These are phyloP conservation scores for Marasmius fiardii DNA, from an alignment of 1,284 basidiomycete species.

Conservation along the genomic window DNA sequence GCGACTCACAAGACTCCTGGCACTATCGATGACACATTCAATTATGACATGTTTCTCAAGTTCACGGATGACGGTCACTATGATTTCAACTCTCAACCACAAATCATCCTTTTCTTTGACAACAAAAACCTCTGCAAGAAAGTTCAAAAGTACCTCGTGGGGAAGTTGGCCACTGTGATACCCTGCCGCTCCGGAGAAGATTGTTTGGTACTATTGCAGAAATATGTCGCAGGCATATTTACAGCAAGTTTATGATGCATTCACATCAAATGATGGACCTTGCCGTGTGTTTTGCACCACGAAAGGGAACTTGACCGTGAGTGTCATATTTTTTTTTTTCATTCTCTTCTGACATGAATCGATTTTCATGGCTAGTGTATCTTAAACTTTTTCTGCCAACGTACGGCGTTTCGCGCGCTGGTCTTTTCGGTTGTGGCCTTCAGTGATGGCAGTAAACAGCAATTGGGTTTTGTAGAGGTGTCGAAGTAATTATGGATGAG, in stretches of 20 bases:
- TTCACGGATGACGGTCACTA: no score
- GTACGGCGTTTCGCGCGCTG: no score
- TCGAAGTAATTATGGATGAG: no score
- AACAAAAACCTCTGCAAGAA: constrained; percentile 14
- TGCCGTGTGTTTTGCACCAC: constrained; percentile 1
- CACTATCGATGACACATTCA: constrained; percentile 18
- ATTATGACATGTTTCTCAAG: constrained; percentile 25
- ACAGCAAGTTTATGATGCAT: not conserved
- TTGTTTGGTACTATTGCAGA: not conserved
- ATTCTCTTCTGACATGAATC: no score
- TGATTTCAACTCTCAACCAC: constrained; percentile 15
- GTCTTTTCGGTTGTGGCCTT: no score
- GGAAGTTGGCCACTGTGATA: not conserved
- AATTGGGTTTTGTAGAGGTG: no score
- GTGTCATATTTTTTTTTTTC: no score
- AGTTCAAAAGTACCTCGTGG: not conserved
- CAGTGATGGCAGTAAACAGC: no score
- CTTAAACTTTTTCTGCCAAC: no score
- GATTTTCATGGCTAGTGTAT: no score
- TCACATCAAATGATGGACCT: not conserved
- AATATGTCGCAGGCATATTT: not conserved
- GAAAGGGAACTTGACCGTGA: constrained; percentile 4
- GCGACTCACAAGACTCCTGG: constrained; percentile 21
- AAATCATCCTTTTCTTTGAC: constrained; percentile 22
- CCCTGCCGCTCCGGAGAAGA: not conserved